These are phyloP conservation scores for Trichosporon ovoides DNA, from an alignment of 1,284 basidiomycete genomes.

Conservation along the genomic window DNA sequence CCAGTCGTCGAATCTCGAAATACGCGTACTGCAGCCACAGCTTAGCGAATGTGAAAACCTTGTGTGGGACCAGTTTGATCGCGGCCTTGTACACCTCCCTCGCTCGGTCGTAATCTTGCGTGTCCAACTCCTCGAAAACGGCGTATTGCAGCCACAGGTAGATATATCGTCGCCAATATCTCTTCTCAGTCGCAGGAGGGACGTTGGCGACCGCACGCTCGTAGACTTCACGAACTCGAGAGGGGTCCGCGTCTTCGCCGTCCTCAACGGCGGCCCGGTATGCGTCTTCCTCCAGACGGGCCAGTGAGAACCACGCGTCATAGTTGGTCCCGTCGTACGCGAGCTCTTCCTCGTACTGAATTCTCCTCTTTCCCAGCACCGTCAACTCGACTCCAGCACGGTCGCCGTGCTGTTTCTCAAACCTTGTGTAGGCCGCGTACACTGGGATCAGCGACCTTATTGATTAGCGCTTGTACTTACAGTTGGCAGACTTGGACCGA, in stretches of 20 bases:
- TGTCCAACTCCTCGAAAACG: conserved; percentile 93
- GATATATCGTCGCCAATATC: conserved; percentile 90
- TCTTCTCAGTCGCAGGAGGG: conserved; percentile 61
- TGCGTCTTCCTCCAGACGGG: conserved; percentile 86
- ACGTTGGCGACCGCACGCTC: conserved; percentile 95
- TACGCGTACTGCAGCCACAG: conserved; percentile 85
- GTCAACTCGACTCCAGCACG: conserved; percentile 84
- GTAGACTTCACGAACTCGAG: conserved; percentile 83
- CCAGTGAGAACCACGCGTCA: conserved; percentile 97
- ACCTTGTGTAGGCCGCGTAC: conserved; percentile 90
- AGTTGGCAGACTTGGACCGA: conserved; percentile 71
- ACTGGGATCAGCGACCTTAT: conserved; percentile 22
- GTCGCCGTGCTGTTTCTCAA: conserved; percentile 96
- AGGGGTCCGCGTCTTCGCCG: conserved; percentile 56
- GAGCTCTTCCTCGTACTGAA: conserved; percentile 95
- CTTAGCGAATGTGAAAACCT: conserved; percentile 95
- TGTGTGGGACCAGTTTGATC: conserved; percentile 84
- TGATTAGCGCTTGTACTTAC: conserved; percentile 23
- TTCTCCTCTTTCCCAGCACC: conserved; percentile 89
- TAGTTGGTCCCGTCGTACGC: conserved; percentile 85
- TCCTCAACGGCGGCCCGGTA: conserved; percentile 69
- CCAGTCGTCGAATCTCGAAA: conserved; percentile 83
- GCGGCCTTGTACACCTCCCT: conserved; percentile 91
- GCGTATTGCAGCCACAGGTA: conserved; percentile 88
- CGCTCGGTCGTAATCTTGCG: conserved; percentile 77